phyloP scores from a whole-genome alignment of 1,284 basidiomycete species.

The Cutaneotrichosporon curvatum region DNA sequence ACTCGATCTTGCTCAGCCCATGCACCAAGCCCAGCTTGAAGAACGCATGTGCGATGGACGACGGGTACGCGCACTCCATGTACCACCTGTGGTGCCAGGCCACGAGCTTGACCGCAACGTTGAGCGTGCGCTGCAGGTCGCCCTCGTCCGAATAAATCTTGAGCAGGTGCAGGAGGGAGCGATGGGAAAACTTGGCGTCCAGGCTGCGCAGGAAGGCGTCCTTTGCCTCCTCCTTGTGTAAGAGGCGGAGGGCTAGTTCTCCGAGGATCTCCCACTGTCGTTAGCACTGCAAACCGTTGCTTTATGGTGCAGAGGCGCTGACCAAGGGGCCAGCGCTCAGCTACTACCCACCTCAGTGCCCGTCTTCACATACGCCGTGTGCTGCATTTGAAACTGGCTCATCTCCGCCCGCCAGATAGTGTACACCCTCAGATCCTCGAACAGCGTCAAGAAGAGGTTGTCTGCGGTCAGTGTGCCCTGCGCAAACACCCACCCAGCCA shows the following conservation, averaged over 20 bases:
- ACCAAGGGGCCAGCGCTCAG: too few relatives aligned
- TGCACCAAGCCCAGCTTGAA: slow-evolving; percentile 93
- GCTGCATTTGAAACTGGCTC: slow-evolving; percentile 95
- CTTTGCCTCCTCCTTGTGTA: slow-evolving; percentile 96
- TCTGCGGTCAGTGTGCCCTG: slow-evolving; percentile 39
- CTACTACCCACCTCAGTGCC: slow-evolving; percentile 58
- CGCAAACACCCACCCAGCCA: slow-evolving; percentile 59
- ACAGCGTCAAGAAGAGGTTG: slow-evolving; percentile 96
- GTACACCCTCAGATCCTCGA: slow-evolving; percentile 98
- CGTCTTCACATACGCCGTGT: slow-evolving; percentile 93
- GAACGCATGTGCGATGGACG: slow-evolving; percentile 77
- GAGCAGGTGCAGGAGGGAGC: slow-evolving; percentile 85
- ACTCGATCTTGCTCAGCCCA: slow-evolving; percentile 88
- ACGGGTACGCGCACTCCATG: slow-evolving; percentile 81
- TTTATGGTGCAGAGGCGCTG: too few relatives aligned
- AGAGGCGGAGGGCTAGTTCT: slow-evolving; percentile 80
- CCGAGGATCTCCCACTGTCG: slow-evolving; percentile 88
- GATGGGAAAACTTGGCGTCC: slow-evolving; percentile 78
- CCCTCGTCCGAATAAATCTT: slow-evolving; percentile 92
- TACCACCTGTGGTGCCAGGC: slow-evolving; percentile 71
- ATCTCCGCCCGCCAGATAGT: slow-evolving; percentile 98
- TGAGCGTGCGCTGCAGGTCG: slow-evolving; percentile 81
- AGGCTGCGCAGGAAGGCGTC: slow-evolving; percentile 94
- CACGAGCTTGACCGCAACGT: slow-evolving; percentile 83
- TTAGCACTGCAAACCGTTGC: too few relatives aligned